Percentiles rank a stretch among this genome's conserved stretches.
Evolutionary conservation across 2,329 filamentous ascomycete species (phyloP).

Genomic region (Cercospora zeina): DNA sequence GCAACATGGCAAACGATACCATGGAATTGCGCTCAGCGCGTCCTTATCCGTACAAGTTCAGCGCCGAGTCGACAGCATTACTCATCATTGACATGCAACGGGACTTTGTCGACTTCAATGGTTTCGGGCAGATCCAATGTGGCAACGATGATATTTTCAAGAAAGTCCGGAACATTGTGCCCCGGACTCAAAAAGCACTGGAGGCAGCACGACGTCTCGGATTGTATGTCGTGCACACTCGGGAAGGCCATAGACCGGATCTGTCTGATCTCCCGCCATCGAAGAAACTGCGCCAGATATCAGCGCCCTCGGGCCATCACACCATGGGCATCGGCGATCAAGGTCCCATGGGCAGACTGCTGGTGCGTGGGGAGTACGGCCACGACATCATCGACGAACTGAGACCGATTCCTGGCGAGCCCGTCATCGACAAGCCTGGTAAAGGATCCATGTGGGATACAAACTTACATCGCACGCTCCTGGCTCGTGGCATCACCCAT

Average conservation of each 20-base stretch:
- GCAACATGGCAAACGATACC: constrained; percentile 24
- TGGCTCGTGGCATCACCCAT: constrained; percentile 59
- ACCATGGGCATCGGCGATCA: constrained; percentile 54
- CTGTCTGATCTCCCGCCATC: constrained; percentile 56
- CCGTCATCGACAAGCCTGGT: constrained; percentile 60
- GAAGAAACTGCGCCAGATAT: constrained; percentile 53
- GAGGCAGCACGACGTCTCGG: constrained; percentile 47
- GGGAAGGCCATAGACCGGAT: constrained; percentile 54
- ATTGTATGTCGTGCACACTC: constrained; percentile 52
- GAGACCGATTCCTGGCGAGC: constrained; percentile 53
- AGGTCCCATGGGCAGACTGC: constrained; percentile 55
- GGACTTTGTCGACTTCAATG: constrained; percentile 53
- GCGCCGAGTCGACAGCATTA: constrained; percentile 50
- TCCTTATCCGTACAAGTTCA: constrained; percentile 54
- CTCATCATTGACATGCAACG: constrained; percentile 57
- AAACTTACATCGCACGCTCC: constrained; percentile 53
- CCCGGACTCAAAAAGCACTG: constrained; percentile 41
- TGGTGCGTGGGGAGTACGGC: constrained; percentile 56
- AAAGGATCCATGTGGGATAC: constrained; percentile 63
- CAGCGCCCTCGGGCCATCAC: constrained; percentile 49
- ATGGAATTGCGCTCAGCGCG: constrained; percentile 38
- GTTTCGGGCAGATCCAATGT: constrained; percentile 55
- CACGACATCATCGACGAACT: constrained; percentile 59
- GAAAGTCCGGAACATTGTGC: constrained; percentile 34
- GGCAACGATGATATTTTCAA: constrained; percentile 42